phyloP scores from a whole-genome alignment of 129 eudicot species.

The Scalesia atractyloides region DNA sequence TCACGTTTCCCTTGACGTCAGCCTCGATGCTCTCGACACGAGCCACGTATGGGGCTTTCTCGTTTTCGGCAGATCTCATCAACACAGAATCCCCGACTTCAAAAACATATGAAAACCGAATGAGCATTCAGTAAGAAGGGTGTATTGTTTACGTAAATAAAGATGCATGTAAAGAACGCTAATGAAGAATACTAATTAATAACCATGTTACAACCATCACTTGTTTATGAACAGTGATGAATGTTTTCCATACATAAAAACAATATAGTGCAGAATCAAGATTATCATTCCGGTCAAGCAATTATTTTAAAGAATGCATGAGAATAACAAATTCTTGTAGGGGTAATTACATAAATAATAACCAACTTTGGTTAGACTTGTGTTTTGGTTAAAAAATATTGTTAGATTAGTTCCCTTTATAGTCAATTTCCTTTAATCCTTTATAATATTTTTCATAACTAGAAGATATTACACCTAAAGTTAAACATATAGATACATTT shows the following conservation, averaged over 20 bases:
- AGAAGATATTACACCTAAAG: no score
- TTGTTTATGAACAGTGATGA: constrained; percentile 4
- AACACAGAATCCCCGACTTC: constrained; percentile 70
- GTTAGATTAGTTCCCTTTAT: no score
- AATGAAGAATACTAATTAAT: neutral
- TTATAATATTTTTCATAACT: no score
- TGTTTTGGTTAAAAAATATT: neutral
- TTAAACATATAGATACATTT: no score
- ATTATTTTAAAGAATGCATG: neutral
- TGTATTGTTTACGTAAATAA: neutral
- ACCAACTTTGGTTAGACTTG: neutral
- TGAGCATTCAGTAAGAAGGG: constrained; percentile 2
- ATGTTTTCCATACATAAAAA: neutral
- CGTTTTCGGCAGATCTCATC: constrained; percentile 54
- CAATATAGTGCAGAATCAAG: neutral
- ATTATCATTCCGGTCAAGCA: neutral
- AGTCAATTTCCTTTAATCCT: no score
- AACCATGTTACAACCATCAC: constrained; percentile 11
- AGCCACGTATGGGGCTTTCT: constrained; percentile 63
- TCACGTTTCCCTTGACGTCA: constrained; percentile 52
- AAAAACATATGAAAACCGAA: constrained; percentile 26
- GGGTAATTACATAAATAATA: neutral
- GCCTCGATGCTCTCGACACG: constrained; percentile 64
- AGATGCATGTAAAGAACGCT: neutral
- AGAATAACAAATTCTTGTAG: neutral